These are phyloP conservation scores for Trypanosoma brucei DNA, from an alignment of 208 protist genomes.

Conservation along the genomic window DNA sequence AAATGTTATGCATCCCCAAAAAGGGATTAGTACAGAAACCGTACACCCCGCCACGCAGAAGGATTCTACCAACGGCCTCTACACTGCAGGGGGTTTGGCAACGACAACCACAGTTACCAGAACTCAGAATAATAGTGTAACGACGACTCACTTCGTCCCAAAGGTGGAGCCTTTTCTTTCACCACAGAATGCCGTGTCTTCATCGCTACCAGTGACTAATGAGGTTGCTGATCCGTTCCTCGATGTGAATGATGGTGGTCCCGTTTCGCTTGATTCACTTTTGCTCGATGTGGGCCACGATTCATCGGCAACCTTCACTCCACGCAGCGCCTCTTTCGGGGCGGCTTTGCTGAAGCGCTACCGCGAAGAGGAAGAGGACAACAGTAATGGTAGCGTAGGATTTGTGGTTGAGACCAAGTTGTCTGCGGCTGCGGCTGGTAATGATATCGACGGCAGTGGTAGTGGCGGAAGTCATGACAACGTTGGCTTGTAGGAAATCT, in stretches of 20 bases:
- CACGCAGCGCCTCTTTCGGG: constrained; percentile 52
- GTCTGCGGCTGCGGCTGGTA: not conserved
- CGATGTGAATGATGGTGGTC: constrained; percentile 1
- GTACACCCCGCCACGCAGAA: too few relatives aligned
- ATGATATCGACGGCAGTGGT: too few relatives aligned
- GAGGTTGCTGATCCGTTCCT: constrained; percentile 13
- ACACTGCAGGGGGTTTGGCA: too few relatives aligned
- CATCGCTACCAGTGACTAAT: not conserved
- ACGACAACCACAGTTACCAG: too few relatives aligned
- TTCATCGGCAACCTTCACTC: constrained; percentile 13
- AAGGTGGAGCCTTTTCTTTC: not conserved
- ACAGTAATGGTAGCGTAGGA: constrained; percentile 15
- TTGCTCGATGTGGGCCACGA: constrained; percentile 39
- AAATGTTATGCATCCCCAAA: too few relatives aligned
- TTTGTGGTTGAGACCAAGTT: constrained; percentile 24
- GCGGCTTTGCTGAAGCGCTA: constrained; percentile 79
- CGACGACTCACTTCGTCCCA: not conserved
- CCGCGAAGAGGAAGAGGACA: constrained; percentile 62
- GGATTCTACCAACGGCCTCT: too few relatives aligned
- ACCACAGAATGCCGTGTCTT: not conserved
- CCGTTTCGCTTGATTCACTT: constrained; percentile 45
- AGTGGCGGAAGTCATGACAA: too few relatives aligned
- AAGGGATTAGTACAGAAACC: too few relatives aligned
- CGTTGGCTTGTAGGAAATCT: too few relatives aligned
- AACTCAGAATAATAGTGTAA: not conserved